phyloP scores from a whole-genome alignment of 768 basidiomycete species.

The Fistulinella prunicolor region DNA sequence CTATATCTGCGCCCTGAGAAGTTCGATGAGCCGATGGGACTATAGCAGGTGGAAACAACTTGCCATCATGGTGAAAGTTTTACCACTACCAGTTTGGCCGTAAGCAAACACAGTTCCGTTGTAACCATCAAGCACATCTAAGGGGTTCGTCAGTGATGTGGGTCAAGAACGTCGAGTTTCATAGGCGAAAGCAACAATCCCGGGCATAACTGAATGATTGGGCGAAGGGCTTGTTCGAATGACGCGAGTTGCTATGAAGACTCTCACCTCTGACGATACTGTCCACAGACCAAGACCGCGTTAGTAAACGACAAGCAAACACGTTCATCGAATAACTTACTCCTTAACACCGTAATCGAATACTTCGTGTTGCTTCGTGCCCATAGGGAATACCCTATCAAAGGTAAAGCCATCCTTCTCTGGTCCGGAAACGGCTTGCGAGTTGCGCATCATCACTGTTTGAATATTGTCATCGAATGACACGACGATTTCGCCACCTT shows the following conservation, averaged over 20 bases:
- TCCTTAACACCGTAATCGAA: slow-evolving; percentile 99
- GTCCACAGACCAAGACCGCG: slow-evolving; percentile 10
- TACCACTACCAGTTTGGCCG: slow-evolving; percentile 95
- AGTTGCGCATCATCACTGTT: slow-evolving; percentile 76
- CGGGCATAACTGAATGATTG: background rate
- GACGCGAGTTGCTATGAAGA: slow-evolving; percentile 1
- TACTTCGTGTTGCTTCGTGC: slow-evolving; percentile 86
- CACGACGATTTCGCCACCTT: slow-evolving; percentile 88
- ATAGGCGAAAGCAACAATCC: slow-evolving; percentile 3
- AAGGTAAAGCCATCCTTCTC: slow-evolving; percentile 98
- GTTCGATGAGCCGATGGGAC: slow-evolving; percentile 9
- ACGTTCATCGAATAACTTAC: slow-evolving; percentile 44
- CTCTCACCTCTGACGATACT: slow-evolving; percentile 86
- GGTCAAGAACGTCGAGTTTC: background rate
- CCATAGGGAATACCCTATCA: slow-evolving; percentile 94
- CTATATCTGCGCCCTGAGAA: slow-evolving; percentile 91
- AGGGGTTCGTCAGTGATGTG: slow-evolving; percentile 18
- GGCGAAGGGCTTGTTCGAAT: background rate
- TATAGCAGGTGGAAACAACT: slow-evolving; percentile 13
- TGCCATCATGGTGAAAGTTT: slow-evolving; percentile 99
- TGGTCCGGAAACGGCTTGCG: slow-evolving; percentile 68
- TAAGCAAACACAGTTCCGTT: slow-evolving; percentile 98
- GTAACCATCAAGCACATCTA: slow-evolving; percentile 98
- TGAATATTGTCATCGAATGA: slow-evolving; percentile 84
- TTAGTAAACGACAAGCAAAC: slow-evolving; percentile 15